Evolutionary conservation across 108 stramenopile species (phyloP).

Genomic region (Pseudonitzschia multiseries): DNA sequence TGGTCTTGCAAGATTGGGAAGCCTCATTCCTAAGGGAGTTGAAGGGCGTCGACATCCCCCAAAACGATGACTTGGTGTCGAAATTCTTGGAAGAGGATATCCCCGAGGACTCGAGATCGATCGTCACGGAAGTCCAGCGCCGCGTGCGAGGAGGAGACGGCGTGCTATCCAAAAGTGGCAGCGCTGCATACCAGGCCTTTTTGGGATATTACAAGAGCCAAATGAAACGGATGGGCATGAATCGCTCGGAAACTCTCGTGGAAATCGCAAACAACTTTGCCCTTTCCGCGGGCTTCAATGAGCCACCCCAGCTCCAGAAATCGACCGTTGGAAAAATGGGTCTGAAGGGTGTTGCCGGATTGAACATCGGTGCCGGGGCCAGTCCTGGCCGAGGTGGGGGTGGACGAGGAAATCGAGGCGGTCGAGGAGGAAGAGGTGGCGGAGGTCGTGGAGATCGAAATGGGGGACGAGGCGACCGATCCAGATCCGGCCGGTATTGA

Average conservation of each 20-base stretch:
- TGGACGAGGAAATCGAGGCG: background rate
- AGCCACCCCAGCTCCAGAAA: slow-evolving; percentile 13
- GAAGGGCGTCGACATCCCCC: slow-evolving; percentile 14
- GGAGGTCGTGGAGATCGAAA: background rate
- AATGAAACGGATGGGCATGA: slow-evolving; percentile 21
- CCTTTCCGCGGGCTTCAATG: background rate
- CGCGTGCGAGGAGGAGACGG: slow-evolving; percentile 11
- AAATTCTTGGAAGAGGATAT: slow-evolving; percentile 1
- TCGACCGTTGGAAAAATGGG: slow-evolving; percentile 14
- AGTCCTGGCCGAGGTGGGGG: background rate
- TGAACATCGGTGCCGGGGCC: slow-evolving; percentile 5
- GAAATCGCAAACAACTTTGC: slow-evolving; percentile 9
- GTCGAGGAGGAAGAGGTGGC: slow-evolving; percentile 3
- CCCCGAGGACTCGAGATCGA: background rate
- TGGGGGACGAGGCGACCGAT: background rate
- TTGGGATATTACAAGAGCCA: slow-evolving; percentile 14
- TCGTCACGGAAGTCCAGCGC: slow-evolving; percentile 4
- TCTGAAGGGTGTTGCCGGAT: slow-evolving; percentile 15
- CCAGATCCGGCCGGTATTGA: too few species aligned
- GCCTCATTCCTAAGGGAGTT: background rate
- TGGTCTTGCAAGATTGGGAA: slow-evolving; percentile 39
- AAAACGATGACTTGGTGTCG: background rate
- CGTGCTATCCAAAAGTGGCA: background rate
- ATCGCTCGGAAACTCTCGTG: background rate
- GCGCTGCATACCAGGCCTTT: slow-evolving; percentile 15